Base-by-base conservation (phyloP, 2,329 filamentous ascomycete species). In the Thielaviopsis populi region DNA sequence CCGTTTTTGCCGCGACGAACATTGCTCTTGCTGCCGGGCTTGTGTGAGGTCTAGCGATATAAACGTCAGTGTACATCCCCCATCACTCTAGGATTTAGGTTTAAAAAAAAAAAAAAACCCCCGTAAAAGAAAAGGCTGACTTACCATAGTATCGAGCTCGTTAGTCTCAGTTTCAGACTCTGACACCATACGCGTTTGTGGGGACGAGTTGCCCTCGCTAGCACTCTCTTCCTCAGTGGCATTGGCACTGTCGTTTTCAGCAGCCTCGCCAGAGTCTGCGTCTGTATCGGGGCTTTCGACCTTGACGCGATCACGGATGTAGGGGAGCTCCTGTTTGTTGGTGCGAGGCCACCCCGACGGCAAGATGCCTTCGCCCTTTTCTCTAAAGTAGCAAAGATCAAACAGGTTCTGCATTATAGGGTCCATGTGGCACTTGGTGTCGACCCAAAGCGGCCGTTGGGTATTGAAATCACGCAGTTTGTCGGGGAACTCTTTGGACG, bases 391-490 rank as follows among this genome's bases (percentile, higher is more conserved):
- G 71, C 84, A 84, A 68, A 96, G 75, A 15, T 88, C 83, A 71
- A 97, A 97, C 17, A 96, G 75, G 65, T 83, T 85, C 70, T 85
- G 86, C 46, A 88, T 77, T 22, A 78, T 74, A 1, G 81, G 75
- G 0, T 83, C 80, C 27, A 97, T 80, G 67, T 83, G 85, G 63
- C 73, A 77, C 65, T 71, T 75, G 68, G 74, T 80, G 68, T 75
- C 75, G 67, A 76, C 77, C 78, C 76, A 89, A 67, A 74, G 76
- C 2, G 80, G 82, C 33, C 79, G 76, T 48, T 72, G 73, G 13
- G 69, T 73, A 66, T 78, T 82, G 73, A 82, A 83, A 6, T 71
- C 72, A 68, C 75, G 77, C 64, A 80, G 71, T 53, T 75, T 63
- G 62, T 69, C 68, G 7, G 73, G 53, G 41, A 53, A 63, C 4